These are phyloP conservation scores for Xylariaceae sp. DNA, from an alignment of 2,329 filamentous ascomycete genomes.

Conservation along the genomic window DNA sequence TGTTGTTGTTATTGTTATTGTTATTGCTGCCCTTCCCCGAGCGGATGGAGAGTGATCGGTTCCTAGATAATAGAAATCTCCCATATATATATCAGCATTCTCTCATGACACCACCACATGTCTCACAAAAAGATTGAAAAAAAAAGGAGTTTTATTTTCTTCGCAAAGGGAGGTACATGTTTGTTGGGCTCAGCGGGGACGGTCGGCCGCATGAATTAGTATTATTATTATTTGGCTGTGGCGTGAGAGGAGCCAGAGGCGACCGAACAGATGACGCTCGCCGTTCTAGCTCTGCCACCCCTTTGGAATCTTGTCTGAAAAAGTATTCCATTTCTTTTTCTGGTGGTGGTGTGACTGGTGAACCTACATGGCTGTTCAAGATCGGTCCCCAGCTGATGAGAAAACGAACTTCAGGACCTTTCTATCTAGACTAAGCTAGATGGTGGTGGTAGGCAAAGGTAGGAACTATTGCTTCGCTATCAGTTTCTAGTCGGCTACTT, in stretches of 20 bases:
- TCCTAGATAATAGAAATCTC: too few species aligned
- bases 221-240: too few species aligned
- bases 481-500: constrained; percentile 4
- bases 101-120: too few species aligned
- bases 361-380: constrained; percentile 28
- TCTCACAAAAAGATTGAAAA: too few species aligned
- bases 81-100: too few species aligned
- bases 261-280: constrained; percentile 15
- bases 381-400: too few species aligned
- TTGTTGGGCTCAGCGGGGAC: constrained; percentile 18
- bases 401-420: background rate
- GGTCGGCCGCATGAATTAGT: constrained; percentile 16
- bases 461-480: constrained; percentile 2
- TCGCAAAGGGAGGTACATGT: constrained; percentile 20
- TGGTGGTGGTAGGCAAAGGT: too few species aligned
- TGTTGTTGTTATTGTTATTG: constrained; percentile 33
- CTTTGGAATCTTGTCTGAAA: constrained; percentile 23
- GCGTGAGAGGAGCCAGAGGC: constrained; percentile 12
- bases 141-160: too few species aligned
- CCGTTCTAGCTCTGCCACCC: constrained; percentile 26
- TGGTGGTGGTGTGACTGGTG: too few species aligned
- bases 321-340: constrained; percentile 31
- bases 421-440: too few species aligned
- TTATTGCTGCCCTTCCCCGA: constrained; percentile 36
- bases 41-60: constrained; percentile 29